Conservation (phyloP, 2,329 filamentous ascomycete species). For the Epichloe bromicola region DNA sequence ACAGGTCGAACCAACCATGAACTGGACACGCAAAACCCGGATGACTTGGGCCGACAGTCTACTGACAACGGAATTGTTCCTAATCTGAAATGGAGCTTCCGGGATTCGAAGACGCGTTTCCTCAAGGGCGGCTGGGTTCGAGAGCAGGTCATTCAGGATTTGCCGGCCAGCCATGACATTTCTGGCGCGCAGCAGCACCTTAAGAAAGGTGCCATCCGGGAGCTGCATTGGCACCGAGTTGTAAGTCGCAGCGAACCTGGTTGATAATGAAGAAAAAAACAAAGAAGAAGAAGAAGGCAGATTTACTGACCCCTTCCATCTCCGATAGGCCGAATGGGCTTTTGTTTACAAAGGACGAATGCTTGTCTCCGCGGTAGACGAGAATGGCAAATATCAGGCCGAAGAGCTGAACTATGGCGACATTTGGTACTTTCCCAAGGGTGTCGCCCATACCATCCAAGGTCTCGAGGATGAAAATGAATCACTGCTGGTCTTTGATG, state of each 20-base stretch:
- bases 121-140: constrained; percentile 53
- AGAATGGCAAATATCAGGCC: constrained; percentile 42
- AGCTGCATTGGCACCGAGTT: constrained; percentile 56
- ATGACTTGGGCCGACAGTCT: constrained; percentile 46
- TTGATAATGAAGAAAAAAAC: not conserved
- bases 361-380: constrained; percentile 47
- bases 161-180: constrained; percentile 53
- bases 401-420: constrained; percentile 47
- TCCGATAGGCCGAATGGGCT: constrained; percentile 50
- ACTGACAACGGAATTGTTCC: constrained; percentile 52
- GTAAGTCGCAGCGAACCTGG: constrained; percentile 26
- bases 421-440: constrained; percentile 58
- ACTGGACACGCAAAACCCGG: constrained; percentile 49
- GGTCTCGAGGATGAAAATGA: constrained; percentile 54
- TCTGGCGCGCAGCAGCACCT: constrained; percentile 56
- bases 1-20: constrained; percentile 50
- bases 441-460: constrained; percentile 49
- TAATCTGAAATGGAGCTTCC: constrained; percentile 59
- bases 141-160: constrained; percentile 53
- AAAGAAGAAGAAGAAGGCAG: no score
- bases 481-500: constrained; percentile 53
- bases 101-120: constrained; percentile 50
- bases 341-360: constrained; percentile 46
- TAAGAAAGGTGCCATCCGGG: constrained; percentile 50
- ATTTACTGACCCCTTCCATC: not conserved